Evolutionary conservation across 768 basidiomycete species (phyloP).

Genomic region (Mrakia gelida): DNA sequence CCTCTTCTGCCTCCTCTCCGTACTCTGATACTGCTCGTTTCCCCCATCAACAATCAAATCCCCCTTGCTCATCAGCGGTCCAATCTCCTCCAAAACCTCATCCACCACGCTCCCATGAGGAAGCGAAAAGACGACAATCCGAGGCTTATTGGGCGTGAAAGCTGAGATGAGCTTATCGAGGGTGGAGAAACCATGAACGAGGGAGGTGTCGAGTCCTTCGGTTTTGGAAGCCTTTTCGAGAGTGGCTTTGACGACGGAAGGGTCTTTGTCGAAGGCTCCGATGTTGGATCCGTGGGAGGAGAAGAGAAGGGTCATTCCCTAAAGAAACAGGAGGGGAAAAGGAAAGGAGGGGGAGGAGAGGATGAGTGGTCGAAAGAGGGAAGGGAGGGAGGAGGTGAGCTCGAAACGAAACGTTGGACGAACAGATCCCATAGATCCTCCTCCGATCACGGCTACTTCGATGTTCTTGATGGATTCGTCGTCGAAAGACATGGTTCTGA

Average conservation of each 20-base stretch:
- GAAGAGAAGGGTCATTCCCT: slow-evolving; percentile 21
- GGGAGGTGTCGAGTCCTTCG: not conserved
- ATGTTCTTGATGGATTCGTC: slow-evolving; percentile 6
- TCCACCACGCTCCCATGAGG: slow-evolving; percentile 43
- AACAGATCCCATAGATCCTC: not conserved
- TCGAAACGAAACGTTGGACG: not conserved
- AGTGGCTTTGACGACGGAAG: not conserved
- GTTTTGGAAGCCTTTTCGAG: not conserved
- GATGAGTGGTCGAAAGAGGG: not conserved
- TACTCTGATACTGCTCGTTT: slow-evolving; percentile 44
- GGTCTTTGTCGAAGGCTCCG: slow-evolving; percentile 12
- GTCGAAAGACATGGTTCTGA: not conserved
- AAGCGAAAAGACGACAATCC: slow-evolving; percentile 42
- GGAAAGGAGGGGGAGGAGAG: not conserved
- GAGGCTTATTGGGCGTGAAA: slow-evolving; percentile 36
- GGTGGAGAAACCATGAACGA: slow-evolving; percentile 7
- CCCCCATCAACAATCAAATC: slow-evolving; percentile 42
- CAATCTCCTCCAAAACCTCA: slow-evolving; percentile 39
- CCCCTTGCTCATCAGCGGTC: slow-evolving; percentile 38
- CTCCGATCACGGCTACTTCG: slow-evolving; percentile 10
- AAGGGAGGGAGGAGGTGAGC: not conserved
- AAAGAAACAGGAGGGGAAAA: not conserved
- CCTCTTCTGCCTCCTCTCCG: slow-evolving; percentile 40
- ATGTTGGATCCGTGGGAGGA: not conserved
- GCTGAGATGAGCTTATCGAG: slow-evolving; percentile 34